phyloP scores from a whole-genome alignment of 139 green algal genomes.

The Monoraphidium neglectum region DNA sequence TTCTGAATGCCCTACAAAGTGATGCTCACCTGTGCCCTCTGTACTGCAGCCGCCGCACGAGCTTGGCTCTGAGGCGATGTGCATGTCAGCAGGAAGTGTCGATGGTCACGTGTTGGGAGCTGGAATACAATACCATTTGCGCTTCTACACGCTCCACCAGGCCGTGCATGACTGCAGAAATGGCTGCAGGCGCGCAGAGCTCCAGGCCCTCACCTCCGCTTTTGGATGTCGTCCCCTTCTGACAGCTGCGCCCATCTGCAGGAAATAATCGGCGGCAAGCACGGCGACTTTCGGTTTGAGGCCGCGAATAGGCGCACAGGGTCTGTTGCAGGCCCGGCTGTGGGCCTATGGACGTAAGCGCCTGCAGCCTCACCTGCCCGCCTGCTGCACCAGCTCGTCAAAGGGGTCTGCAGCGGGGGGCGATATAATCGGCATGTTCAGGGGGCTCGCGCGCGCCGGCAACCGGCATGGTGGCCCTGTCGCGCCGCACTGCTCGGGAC shows the following conservation, averaged over 20 bases:
- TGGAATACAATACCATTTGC: constrained; percentile 2
- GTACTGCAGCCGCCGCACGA: constrained; percentile 40
- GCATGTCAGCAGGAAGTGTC: neutral
- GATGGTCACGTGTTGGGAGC: neutral
- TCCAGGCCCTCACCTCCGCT: neutral
- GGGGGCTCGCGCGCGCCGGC: too few relatives aligned
- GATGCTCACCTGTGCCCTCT: constrained; percentile 35
- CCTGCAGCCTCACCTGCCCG: neutral
- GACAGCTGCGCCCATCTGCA: neutral
- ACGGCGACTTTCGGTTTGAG: constrained; percentile 13
- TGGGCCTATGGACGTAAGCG: neutral
- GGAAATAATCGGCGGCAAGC: neutral
- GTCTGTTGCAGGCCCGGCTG: too few relatives aligned
- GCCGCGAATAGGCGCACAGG: too few relatives aligned
- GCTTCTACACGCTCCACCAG: neutral
- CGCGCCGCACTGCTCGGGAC: too few relatives aligned
- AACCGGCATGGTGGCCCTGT: too few relatives aligned
- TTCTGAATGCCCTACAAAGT: constrained; percentile 22
- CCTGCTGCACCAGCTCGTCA: constrained; percentile 5
- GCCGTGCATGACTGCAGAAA: neutral
- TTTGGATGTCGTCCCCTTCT: too few relatives aligned
- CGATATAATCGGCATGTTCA: too few relatives aligned
- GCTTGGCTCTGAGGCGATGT: constrained; percentile 24
- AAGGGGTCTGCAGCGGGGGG: constrained; percentile 20
- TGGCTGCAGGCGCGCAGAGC: too few relatives aligned